Evolutionary conservation across 1,284 basidiomycete species (phyloP).

Genomic region (Takashimella koratensis): DNA sequence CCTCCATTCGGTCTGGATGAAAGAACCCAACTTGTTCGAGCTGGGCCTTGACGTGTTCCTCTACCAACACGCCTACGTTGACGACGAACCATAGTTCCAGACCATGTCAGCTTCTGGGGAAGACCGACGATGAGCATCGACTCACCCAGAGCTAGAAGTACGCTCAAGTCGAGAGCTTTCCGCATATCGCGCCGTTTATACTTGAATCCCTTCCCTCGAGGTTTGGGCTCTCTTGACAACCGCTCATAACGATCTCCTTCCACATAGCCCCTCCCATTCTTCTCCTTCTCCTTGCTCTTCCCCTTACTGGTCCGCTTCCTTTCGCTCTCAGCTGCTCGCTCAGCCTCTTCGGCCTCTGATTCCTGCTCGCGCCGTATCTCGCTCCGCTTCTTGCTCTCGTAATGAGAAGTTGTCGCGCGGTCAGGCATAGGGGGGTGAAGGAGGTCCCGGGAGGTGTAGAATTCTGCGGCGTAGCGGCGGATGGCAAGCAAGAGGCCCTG

Average conservation of each 20-base stretch:
- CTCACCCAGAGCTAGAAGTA: conserved; percentile 37
- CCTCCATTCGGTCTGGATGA: background rate
- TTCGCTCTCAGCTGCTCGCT: background rate
- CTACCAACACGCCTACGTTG: conserved; percentile 28
- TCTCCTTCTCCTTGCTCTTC: conserved; percentile 15
- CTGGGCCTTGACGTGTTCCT: conserved; percentile 22
- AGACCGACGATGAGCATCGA: background rate
- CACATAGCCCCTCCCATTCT: background rate
- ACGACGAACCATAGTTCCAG: too few relatives aligned
- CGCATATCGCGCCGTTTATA: conserved; percentile 28
- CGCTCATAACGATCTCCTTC: background rate
- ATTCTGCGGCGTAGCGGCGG: conserved; percentile 10
- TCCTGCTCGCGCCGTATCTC: conserved; percentile 3
- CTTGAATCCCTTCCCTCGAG: background rate
- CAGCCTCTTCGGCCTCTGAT: background rate
- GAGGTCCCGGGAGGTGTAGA: conserved; percentile 17
- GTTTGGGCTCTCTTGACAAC: background rate
- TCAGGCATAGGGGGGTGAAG: conserved; percentile 5
- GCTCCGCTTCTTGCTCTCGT: background rate
- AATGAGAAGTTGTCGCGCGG: background rate
- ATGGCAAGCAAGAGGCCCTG: background rate
- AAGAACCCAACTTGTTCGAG: conserved; percentile 20
- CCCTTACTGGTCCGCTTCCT: conserved; percentile 1
- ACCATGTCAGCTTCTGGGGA: too few relatives aligned
- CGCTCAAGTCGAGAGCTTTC: conserved; percentile 29